Evolutionary conservation across 768 basidiomycete species (phyloP), one percentile per base, ranked within the genome.

Genomic region (Lactifluus hygrophoroides): DNA sequence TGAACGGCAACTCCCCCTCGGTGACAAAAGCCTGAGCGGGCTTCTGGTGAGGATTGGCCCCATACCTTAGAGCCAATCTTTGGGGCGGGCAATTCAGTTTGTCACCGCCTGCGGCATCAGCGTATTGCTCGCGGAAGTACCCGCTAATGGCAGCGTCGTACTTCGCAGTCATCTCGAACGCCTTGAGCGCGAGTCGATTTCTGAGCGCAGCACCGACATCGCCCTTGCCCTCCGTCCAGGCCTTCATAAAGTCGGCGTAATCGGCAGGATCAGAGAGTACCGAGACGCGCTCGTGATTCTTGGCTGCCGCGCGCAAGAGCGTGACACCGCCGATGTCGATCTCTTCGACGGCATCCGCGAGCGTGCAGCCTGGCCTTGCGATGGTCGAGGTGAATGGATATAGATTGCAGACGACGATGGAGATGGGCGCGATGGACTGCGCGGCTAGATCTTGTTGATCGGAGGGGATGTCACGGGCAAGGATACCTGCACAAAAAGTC

Each of bases 301-400:
- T 99, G 55, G 96, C 96, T 2, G 95, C 96, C 8, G 95, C 96
- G 42, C 96, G 88, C 48, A 98, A 84, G 9, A 99, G 85, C 6
- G 96, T 98, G 47, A 99, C 96, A 27, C 96, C 96, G 6, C 96
- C 96, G 57, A 99, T 98, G 73, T 99, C 96, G 65, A 99, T 88
- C 73, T 99, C 96, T 71, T 99, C 96, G 58, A 98, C 86, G 5
- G 95, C 95, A 48, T 88, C 87, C 3, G 90, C 83, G 59, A 97
- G 82, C 11, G 91, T 94, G 74, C 94, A 94, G 63, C 82, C 82
- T 0, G 93, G 90, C 66, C 86, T 83, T 0, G 94, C 81, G 69
- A 95, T 90, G 48, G 94, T 96, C 21, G 85, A 82, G 32, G 89
- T 83, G 76, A 99, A 99, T 0, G 96, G 96, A 76, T 99, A 98